Conservation (phyloP, 169 alveolate species). For the Cryptosporidium sp. region DNA sequence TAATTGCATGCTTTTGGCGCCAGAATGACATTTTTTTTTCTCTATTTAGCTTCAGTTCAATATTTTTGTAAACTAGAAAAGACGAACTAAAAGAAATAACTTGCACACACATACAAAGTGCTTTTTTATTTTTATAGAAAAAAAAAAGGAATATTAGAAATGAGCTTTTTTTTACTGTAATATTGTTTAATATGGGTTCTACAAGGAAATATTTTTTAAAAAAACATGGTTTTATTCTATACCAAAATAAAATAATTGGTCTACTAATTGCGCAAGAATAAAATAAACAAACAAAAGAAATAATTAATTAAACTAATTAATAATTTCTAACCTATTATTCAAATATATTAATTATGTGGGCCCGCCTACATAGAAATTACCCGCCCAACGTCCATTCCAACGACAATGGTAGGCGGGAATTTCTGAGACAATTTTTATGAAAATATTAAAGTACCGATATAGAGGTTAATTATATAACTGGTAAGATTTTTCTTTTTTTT, state of each 20-base stretch:
- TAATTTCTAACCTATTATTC: background rate
- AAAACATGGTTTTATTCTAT: too few species aligned
- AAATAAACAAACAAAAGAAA: too few species aligned
- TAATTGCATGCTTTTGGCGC: background rate
- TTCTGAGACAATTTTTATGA: conserved; percentile 1
- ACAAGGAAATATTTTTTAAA: too few species aligned
- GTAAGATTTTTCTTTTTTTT: background rate
- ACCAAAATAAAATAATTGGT: too few species aligned
- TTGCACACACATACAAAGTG: background rate
- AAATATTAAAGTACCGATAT: background rate
- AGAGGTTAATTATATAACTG: background rate
- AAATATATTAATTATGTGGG: background rate
- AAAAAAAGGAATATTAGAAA: too few species aligned
- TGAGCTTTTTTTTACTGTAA: too few species aligned
- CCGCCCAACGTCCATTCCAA: background rate
- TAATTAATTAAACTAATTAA: too few species aligned
- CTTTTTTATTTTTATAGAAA: too few species aligned
- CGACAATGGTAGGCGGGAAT: background rate
- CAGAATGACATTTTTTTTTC: background rate
- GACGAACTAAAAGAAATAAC: background rate
- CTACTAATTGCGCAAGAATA: too few species aligned
- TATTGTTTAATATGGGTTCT: too few species aligned
- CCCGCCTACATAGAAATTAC: background rate
- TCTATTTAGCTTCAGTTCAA: background rate
- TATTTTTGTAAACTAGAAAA: too few species aligned